Conservation (phyloP, 495 filamentous ascomycete genomes). For the Daldinia loculata region DNA sequence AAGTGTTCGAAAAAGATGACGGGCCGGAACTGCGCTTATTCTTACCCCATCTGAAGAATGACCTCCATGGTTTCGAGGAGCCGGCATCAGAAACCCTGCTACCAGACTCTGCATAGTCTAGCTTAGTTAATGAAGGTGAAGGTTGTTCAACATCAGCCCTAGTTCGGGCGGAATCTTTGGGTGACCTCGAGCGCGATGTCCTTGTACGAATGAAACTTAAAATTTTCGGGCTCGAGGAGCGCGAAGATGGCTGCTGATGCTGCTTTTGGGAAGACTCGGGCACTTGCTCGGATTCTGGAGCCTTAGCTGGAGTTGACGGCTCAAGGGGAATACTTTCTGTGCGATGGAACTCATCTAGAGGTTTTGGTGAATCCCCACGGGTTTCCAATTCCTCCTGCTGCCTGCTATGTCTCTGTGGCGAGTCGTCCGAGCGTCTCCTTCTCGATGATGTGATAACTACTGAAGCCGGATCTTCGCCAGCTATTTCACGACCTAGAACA, state of each 20-base stretch:
- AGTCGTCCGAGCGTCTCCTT: constrained; percentile 48
- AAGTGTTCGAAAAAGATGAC: constrained; percentile 80
- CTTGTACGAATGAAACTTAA: constrained; percentile 49
- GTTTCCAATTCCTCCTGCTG: constrained; percentile 29
- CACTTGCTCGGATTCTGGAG: constrained; percentile 12
- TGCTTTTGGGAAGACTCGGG: constrained; percentile 16
- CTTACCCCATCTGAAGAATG: constrained; percentile 75
- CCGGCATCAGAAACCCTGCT: constrained; percentile 52
- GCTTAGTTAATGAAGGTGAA: constrained; percentile 47
- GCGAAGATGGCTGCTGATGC: constrained; percentile 21
- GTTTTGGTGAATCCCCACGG: constrained; percentile 37
- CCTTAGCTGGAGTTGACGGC: constrained; percentile 30
- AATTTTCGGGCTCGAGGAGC: constrained; percentile 38
- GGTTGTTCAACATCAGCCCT: constrained; percentile 31
- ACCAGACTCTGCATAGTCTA: constrained; percentile 50
- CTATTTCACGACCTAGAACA: constrained; percentile 60
- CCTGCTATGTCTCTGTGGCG: constrained; percentile 28
- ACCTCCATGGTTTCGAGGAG: constrained; percentile 65
- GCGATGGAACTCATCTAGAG: constrained; percentile 52
- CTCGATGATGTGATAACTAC: constrained; percentile 58
- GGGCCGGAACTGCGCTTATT: constrained; percentile 68
- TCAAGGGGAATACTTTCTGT: constrained; percentile 46
- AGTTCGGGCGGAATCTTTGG: constrained; percentile 30
- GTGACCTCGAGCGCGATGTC: constrained; percentile 52
- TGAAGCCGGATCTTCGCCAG: constrained; percentile 54